Conservation (phyloP, 176 grass and related monocot species). For the Triticum turgidum region DNA sequence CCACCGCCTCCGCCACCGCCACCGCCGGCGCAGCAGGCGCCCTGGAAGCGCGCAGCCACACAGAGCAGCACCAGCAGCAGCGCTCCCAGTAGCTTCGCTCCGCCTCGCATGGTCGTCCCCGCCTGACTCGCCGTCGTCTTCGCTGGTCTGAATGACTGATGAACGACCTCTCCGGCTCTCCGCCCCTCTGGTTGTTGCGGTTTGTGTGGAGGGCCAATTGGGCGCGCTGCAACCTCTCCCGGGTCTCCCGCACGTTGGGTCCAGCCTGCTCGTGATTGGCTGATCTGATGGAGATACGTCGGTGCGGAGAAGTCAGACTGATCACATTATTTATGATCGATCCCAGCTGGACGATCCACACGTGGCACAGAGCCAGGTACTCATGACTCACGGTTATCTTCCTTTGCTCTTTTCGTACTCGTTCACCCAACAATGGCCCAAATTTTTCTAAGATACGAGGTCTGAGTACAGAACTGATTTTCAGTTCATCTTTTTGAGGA, state of each 20-base stretch:
- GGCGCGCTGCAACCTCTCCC: too few species aligned
- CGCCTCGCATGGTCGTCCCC: not conserved
- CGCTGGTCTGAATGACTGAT: too few species aligned
- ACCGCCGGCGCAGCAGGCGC: not conserved
- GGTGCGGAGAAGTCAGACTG: not conserved
- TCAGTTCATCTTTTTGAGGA: too few species aligned
- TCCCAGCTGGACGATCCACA: too few species aligned
- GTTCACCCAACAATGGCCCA: too few species aligned
- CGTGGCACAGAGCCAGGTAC: too few species aligned
- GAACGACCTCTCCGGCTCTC: not conserved
- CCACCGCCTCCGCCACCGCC: not conserved
- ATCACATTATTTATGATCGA: too few species aligned
- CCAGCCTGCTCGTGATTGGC: not conserved
- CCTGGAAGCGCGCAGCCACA: slow-evolving; percentile 14
- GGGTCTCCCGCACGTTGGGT: too few species aligned
- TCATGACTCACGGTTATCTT: too few species aligned
- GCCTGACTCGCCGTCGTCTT: not conserved
- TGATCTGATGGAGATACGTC: not conserved
- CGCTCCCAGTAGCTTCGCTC: slow-evolving; percentile 2
- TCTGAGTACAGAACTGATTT: too few species aligned
- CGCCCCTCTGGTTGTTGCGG: not conserved
- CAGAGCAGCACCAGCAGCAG: slow-evolving; percentile 32
- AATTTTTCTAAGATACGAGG: too few species aligned
- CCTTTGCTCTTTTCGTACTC: too few species aligned
- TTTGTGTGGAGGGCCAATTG: not conserved